Conservation (phyloP, 139 green algal genomes). For the Nannochloris sp. region DNA sequence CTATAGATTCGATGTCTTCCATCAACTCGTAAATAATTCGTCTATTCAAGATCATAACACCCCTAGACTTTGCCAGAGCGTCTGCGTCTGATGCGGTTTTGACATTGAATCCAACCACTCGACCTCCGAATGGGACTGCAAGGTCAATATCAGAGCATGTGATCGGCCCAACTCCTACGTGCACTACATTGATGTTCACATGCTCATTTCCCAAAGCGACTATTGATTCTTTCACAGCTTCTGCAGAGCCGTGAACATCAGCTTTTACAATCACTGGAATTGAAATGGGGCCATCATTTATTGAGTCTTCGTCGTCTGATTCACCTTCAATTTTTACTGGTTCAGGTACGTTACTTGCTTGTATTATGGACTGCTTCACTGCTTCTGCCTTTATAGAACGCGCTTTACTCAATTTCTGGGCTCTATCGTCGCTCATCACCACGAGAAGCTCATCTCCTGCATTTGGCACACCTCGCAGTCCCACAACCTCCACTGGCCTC, state of each 20-base stretch:
- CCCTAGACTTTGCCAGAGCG: conserved; percentile 23
- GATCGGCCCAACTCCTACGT: conserved; percentile 62
- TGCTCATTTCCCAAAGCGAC: conserved; percentile 22
- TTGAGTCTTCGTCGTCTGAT: background rate
- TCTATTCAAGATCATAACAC: conserved; percentile 46
- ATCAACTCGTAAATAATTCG: conserved; percentile 78
- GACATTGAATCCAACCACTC: conserved; percentile 72
- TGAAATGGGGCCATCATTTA: background rate
- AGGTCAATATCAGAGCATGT: conserved; percentile 55
- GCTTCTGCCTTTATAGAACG: background rate
- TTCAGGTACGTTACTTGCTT: no score
- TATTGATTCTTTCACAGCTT: conserved; percentile 48
- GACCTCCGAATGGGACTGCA: conserved; percentile 49
- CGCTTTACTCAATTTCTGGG: conserved; percentile 31
- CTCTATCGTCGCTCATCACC: conserved; percentile 41
- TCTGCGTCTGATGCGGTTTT: conserved; percentile 24
- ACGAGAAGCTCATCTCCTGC: conserved; percentile 72
- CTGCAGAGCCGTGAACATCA: conserved; percentile 65
- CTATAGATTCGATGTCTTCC: conserved; percentile 41
- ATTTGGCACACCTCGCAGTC: conserved; percentile 63
- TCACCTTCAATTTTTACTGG: no score
- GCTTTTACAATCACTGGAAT: conserved; percentile 70
- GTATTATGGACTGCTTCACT: background rate
- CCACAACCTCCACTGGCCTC: conserved; percentile 49
- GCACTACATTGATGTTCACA: conserved; percentile 30